Base-by-base conservation (phyloP, 441 rosid species). In the Isatis lusitanica region DNA sequence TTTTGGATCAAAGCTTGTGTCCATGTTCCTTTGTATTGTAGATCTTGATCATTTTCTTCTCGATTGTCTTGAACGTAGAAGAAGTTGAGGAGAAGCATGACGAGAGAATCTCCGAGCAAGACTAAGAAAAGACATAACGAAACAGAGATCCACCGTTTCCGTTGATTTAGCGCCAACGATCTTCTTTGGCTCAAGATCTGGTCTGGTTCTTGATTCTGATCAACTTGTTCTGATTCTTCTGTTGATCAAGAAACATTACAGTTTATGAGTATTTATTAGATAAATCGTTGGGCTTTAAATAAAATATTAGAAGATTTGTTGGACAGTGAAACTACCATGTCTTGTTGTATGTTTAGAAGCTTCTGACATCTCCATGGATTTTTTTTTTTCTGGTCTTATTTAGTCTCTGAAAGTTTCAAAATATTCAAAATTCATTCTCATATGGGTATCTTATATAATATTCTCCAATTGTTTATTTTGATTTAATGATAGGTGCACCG, bases 11-110 rank as follows among this genome's bases (percentile, higher is more conserved):
- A 60, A 48, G 80, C 69, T 38, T 48, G 77, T 7, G 48, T 30
- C 84, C 82, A 81, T 47, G 79, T 78, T 56, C 80, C 76, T 35
- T 46, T 55, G 39, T 66, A 77, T 46, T 77, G 77, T 43, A 30
- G 66, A 66, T 71, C 60, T 66, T 77, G 52, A 6, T 66, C 30
- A 72, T 47, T 5, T 0, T 66, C 70, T 59, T 61, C 50, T 11
- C 74, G 63, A 1, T 64, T 63, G 16, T 35, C 68, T 66, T 81
- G 80, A 26, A 55, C 70, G 36, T 66, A 74, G 68, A 59, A 78
- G 71, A 78, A 68, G 31, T 61, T 74, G 18, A 69, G 56, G 11
- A 79, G 79, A 65, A 74, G 75, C 69, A 51, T 71, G 39, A 71
- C 82, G 4, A 55, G 68, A 61, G 47, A 52, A 46, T 71, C 79